Conservation (phyloP, 2,329 filamentous ascomycete genomes). For the Cladosporium sp. region DNA sequence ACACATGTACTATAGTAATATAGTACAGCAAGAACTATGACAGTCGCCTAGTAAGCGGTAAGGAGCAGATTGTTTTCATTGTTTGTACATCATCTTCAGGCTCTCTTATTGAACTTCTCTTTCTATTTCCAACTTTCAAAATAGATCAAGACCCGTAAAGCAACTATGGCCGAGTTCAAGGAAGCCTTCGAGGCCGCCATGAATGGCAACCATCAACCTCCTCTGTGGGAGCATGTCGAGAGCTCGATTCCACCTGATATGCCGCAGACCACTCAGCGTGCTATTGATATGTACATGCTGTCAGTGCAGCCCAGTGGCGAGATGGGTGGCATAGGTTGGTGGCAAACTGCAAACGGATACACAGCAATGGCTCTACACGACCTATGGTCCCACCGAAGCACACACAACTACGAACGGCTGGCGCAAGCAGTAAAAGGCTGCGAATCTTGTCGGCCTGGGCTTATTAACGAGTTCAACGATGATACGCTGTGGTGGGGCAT, state of each 20-base stretch:
- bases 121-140: too few species aligned
- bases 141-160: background rate
- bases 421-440: constrained; percentile 16
- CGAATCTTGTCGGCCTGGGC: constrained; percentile 17
- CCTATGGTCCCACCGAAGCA: constrained; percentile 18
- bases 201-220: constrained; percentile 8
- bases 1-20: background rate
- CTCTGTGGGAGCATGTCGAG: constrained; percentile 9
- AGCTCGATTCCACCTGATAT: constrained; percentile 5
- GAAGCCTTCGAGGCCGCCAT: constrained; percentile 3
- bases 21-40: background rate
- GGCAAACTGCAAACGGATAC: constrained; percentile 29
- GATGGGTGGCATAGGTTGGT: constrained; percentile 28
- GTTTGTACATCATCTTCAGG: background rate
- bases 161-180: constrained; percentile 7
- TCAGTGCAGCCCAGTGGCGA: constrained; percentile 21
- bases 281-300: constrained; percentile 23
- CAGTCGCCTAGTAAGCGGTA: background rate
- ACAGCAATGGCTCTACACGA: constrained; percentile 27
- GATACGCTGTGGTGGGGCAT: constrained; percentile 28
- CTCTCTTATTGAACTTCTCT: too few species aligned
- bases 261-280: constrained; percentile 19
- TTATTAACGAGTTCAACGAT: constrained; percentile 28
- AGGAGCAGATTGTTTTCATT: too few species aligned
- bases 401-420: constrained; percentile 19